Percentiles rank a stretch among this genome's conserved stretches.
These are phyloP conservation scores for Pseudocercospora macadamiae DNA, from an alignment of 2,329 filamentous ascomycete genomes.

Conservation along the genomic window DNA sequence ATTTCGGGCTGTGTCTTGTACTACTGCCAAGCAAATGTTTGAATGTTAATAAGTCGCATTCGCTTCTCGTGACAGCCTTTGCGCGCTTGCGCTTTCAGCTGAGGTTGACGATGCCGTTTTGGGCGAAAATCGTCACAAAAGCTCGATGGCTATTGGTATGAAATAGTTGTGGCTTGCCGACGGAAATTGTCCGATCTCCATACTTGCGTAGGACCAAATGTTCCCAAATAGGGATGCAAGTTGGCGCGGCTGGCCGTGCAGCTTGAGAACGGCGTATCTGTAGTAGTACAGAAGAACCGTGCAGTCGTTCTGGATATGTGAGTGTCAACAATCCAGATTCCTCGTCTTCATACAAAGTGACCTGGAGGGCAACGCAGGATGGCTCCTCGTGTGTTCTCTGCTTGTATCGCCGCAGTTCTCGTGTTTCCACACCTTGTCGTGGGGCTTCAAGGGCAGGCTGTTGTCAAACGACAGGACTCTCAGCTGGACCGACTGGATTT, in stretches of 20 bases:
- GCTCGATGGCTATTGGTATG: background rate
- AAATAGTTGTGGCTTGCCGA: background rate
- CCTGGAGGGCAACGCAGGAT: too few species aligned
- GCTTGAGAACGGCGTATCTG: too few species aligned
- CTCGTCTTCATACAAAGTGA: too few species aligned
- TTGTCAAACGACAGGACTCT: background rate
- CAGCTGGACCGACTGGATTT: background rate
- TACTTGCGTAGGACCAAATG: background rate
- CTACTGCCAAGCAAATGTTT: background rate
- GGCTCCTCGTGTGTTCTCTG: too few species aligned
- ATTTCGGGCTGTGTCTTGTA: background rate
- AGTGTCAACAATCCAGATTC: too few species aligned
- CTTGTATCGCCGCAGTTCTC: too few species aligned
- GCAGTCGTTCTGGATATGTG: too few species aligned
- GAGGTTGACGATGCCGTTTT: background rate
- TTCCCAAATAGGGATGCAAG: background rate
- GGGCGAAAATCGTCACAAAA: background rate
- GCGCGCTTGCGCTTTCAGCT: background rate
- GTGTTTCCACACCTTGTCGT: too few species aligned
- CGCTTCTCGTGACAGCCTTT: background rate
- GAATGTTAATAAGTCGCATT: background rate
- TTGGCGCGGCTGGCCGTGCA: background rate
- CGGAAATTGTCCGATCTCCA: background rate
- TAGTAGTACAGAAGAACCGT: too few species aligned
- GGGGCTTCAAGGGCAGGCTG: background rate